Evolutionary conservation across 257 asterid genomes (phyloP).

Genomic region (Rhazya stricta): DNA sequence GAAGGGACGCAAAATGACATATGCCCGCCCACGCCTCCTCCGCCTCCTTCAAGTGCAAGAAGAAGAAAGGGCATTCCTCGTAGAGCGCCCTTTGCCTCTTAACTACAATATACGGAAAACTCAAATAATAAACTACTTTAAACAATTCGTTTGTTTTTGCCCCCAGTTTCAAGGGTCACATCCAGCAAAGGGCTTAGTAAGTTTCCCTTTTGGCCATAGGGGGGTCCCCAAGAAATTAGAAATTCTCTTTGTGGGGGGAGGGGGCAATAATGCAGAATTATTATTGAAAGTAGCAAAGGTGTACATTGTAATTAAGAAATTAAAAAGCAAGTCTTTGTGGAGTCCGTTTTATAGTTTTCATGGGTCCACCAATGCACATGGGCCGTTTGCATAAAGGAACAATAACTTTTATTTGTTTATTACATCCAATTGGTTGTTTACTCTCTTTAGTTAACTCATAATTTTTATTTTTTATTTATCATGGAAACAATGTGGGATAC

Average conservation of each 20-base stretch:
- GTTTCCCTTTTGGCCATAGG: conserved; percentile 17
- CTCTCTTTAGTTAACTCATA: too few relatives aligned
- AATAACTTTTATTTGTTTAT: conserved; percentile 45
- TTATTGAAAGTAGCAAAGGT: conserved; percentile 40
- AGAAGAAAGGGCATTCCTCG: conserved; percentile 97
- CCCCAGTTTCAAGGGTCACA: conserved; percentile 24
- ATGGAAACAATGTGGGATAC: conserved; percentile 10
- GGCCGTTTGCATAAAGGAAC: conserved; percentile 71
- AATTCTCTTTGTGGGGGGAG: conserved; percentile 26
- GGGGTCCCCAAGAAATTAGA: conserved; percentile 31
- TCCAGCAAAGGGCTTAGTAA: conserved; percentile 16
- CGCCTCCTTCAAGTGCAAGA: conserved; percentile 65
- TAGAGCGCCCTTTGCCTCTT: conserved; percentile 88
- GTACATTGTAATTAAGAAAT: conserved; percentile 50
- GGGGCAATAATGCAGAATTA: conserved; percentile 56
- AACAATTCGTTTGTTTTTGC: conserved; percentile 48
- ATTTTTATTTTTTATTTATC: conserved; percentile 4
- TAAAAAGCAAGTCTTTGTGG: conserved; percentile 55
- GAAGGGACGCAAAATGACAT: conserved; percentile 82
- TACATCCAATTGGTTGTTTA: too few relatives aligned
- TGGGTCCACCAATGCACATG: conserved; percentile 82
- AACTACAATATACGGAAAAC: background rate
- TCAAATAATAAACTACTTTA: conserved; percentile 22
- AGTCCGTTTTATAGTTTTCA: conserved; percentile 75
- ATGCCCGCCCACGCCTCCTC: conserved; percentile 81